Percentiles rank a stretch among this genome's conserved stretches.
These are phyloP conservation scores for Flaveria ramosissima DNA, from an alignment of 129 eudicot genomes.

Conservation along the genomic window DNA sequence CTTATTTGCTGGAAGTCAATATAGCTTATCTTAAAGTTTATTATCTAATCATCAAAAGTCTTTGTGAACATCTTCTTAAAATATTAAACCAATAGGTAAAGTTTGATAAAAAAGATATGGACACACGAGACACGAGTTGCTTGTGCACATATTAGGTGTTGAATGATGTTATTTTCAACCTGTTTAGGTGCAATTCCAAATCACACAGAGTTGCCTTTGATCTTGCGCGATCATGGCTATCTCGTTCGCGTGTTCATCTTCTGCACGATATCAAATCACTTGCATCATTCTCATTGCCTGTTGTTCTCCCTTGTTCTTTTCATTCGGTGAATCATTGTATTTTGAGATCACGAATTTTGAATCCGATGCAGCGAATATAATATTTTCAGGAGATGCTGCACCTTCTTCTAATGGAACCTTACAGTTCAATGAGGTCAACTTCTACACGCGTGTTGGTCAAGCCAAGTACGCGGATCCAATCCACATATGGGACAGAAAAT, in stretches of 20 bases:
- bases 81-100: neutral
- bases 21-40: neutral
- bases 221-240: slow-evolving; percentile 7
- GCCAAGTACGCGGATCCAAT: slow-evolving; percentile 15
- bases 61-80: neutral
- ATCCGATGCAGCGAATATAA: neutral
- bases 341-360: slow-evolving; percentile 17
- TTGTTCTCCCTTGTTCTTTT: slow-evolving; percentile 1
- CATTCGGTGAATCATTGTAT: slow-evolving; percentile 14
- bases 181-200: slow-evolving; percentile 28
- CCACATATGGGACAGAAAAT: slow-evolving; percentile 33
- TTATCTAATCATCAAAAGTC: slow-evolving; percentile 4
- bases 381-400: slow-evolving; percentile 21
- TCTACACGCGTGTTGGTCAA: slow-evolving; percentile 22
- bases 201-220: neutral
- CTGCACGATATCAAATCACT: neutral
- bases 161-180: too few species aligned
- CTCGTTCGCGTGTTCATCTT: neutral
- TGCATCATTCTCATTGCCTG: neutral
- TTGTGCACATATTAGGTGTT: neutral
- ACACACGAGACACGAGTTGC: too few species aligned
- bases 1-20: neutral
- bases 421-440: slow-evolving; percentile 12
- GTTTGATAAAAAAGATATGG: too few species aligned
- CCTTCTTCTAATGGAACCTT: slow-evolving; percentile 11